Percentiles rank a stretch among this genome's conserved stretches.
phyloP scores from a whole-genome alignment of 257 asterid species.

The Jaltomata sinuosa region DNA sequence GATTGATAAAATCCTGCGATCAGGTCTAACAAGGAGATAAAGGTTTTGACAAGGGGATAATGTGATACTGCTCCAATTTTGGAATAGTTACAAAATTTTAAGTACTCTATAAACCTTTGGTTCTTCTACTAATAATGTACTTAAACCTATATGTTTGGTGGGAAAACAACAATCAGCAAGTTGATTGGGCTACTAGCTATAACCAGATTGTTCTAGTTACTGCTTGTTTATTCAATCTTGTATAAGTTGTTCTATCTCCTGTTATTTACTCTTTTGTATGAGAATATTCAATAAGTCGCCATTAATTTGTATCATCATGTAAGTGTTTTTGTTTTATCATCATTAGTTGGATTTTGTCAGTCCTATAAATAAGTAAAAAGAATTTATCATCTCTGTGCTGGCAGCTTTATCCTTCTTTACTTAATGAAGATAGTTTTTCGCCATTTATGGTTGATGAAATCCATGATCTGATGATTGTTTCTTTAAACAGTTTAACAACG shows the following conservation, averaged over 20 bases:
- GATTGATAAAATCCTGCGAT: background rate
- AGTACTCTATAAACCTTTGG: background rate
- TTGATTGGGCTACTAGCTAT: background rate
- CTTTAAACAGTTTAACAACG: background rate
- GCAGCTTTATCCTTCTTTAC: background rate
- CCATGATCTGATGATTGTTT: background rate
- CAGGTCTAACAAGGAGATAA: background rate
- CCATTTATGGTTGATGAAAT: background rate
- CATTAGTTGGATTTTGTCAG: background rate
- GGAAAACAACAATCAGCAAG: background rate
- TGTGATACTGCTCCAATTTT: background rate
- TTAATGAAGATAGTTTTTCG: background rate
- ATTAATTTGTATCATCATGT: background rate
- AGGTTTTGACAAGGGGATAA: background rate
- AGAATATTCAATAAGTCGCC: background rate
- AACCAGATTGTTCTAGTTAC: background rate
- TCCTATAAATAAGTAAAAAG: background rate
- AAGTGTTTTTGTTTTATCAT: background rate
- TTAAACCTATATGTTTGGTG: background rate
- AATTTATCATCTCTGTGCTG: background rate
- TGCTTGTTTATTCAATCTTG: background rate
- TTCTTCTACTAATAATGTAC: background rate
- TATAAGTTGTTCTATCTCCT: background rate
- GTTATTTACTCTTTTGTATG: background rate
- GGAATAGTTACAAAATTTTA: background rate